phyloP scores from a whole-genome alignment of 2,329 filamentous ascomycete species.

The Macrophomina phaseolina region DNA sequence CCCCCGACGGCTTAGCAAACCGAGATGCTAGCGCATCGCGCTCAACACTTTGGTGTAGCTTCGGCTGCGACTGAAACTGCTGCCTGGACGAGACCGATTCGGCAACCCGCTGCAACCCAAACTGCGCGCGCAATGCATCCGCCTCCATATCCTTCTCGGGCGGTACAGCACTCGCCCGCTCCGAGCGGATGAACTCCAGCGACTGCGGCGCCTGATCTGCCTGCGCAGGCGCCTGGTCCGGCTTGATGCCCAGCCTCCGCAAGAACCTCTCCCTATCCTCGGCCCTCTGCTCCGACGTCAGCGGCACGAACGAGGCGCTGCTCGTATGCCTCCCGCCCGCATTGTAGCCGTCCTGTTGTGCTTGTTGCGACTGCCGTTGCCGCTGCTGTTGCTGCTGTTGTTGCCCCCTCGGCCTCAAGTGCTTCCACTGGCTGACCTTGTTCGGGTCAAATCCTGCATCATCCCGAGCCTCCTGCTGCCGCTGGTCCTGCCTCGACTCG shows the following conservation, averaged over 20 bases:
- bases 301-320: neutral
- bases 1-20: neutral
- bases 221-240: neutral
- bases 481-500: neutral
- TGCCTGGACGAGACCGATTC: neutral
- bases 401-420: slow-evolving; percentile 1
- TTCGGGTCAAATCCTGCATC: slow-evolving; percentile 1
- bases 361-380: neutral
- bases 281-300: neutral
- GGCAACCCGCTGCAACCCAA: neutral
- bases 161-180: neutral
- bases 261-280: neutral
- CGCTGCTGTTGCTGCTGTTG: neutral
- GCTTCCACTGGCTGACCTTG: slow-evolving; percentile 7
- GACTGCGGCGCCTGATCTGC: neutral
- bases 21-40: neutral
- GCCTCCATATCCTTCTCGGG: neutral
- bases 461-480: neutral
- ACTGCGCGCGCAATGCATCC: neutral
- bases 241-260: neutral
- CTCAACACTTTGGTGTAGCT: neutral
- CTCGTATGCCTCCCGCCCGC: neutral
- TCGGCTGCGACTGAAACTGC: neutral
- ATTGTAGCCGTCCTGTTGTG: neutral
- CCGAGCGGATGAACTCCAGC: neutral